phyloP scores from a whole-genome alignment of 257 asterid genomes.

The Solanum phureja region DNA sequence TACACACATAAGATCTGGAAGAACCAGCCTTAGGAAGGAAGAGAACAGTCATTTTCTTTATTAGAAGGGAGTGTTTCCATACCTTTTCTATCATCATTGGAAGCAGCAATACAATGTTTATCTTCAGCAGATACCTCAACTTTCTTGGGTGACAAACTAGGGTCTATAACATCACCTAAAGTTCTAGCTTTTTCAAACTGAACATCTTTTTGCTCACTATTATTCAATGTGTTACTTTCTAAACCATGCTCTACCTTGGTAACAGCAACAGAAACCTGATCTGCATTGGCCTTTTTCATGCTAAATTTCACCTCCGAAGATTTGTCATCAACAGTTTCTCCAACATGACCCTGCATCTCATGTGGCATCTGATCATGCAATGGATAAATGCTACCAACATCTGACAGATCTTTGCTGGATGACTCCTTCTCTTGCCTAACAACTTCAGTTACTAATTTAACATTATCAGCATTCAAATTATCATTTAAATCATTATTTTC shows the following conservation, averaged over 20 bases:
- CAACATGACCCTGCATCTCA: slow-evolving; percentile 9
- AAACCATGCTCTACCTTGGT: slow-evolving; percentile 6
- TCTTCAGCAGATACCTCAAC: slow-evolving; percentile 1
- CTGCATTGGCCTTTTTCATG: slow-evolving; percentile 16
- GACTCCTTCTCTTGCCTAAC: slow-evolving; percentile 15
- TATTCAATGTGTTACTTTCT: slow-evolving; percentile 7
- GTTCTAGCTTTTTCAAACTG: neutral
- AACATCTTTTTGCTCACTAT: slow-evolving; percentile 1
- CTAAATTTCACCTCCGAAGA: slow-evolving; percentile 3
- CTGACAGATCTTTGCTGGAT: slow-evolving; percentile 10
- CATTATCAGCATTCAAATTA: slow-evolving; percentile 25
- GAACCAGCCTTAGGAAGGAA: neutral
- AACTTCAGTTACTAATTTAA: slow-evolving; percentile 30
- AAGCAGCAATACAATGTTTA: slow-evolving; percentile 5
- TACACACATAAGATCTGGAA: neutral
- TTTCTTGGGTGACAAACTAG: slow-evolving; percentile 5
- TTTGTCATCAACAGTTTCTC: slow-evolving; percentile 15
- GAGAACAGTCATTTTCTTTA: neutral
- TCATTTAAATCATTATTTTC: slow-evolving; percentile 16
- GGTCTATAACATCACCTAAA: neutral
- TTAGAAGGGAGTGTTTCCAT: neutral
- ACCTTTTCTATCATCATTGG: slow-evolving; percentile 1
- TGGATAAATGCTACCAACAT: slow-evolving; percentile 11
- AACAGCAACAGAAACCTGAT: slow-evolving; percentile 5
- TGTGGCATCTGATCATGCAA: slow-evolving; percentile 11